Percentiles rank a stretch among this genome's conserved stretches.
Conservation (phyloP, 257 asterid genomes). For the Sherardia arvensis region DNA sequence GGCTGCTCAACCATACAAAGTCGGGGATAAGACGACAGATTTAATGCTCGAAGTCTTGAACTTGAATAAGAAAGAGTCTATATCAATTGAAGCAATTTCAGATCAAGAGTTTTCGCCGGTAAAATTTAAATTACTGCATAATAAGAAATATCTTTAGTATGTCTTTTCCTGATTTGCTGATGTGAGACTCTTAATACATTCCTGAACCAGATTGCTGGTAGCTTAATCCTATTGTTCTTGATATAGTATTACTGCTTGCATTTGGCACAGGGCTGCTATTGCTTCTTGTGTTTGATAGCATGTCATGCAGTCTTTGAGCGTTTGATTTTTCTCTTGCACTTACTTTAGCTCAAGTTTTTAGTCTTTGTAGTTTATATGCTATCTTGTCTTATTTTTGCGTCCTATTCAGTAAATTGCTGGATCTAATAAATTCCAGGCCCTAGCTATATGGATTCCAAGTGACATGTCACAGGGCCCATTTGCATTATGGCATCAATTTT, state of each 20-base stretch:
- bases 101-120: conserved; percentile 85
- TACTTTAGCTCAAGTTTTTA: background rate
- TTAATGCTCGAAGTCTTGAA: conserved; percentile 78
- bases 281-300: background rate
- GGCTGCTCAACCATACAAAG: conserved; percentile 59
- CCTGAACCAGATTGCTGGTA: background rate
- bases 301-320: background rate
- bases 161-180: background rate
- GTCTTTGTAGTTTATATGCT: background rate
- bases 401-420: background rate
- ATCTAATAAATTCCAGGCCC: too few relatives aligned
- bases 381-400: background rate
- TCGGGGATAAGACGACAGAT: conserved; percentile 67
- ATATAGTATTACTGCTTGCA: background rate
- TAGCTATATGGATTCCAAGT: too few relatives aligned
- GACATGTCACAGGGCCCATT: too few relatives aligned
- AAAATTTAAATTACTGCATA: conserved; percentile 11
- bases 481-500: too few relatives aligned
- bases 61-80: conserved; percentile 64
- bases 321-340: background rate
- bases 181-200: background rate
- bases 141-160: background rate
- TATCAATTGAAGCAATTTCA: conserved; percentile 67
- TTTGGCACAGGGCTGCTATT: background rate
- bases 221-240: background rate